Evolutionary conservation across 345 rosid species (phyloP).

Genomic region (Pistacia atlantica): DNA sequence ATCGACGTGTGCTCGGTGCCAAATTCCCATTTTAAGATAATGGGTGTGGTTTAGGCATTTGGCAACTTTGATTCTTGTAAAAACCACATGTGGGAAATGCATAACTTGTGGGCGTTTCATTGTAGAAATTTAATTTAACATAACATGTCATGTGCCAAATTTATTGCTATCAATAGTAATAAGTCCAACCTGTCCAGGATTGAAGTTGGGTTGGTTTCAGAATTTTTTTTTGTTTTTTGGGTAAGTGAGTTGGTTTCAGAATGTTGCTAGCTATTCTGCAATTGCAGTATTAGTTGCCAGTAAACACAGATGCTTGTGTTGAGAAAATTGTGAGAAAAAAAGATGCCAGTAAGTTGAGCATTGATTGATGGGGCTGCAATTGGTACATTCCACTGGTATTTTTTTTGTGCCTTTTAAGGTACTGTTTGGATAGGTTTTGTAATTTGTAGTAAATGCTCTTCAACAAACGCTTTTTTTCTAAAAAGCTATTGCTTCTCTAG

Average conservation of each 20-base stretch:
- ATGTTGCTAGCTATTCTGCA: not conserved
- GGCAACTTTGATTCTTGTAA: constrained; percentile 6
- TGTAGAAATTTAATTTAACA: not conserved
- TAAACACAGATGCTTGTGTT: not conserved
- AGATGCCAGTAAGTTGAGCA: not conserved
- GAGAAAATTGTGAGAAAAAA: not conserved
- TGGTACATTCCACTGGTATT: too few species aligned
- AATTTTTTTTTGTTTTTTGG: too few species aligned
- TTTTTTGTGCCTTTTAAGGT: too few species aligned
- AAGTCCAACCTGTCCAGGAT: not conserved
- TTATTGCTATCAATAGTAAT: constrained; percentile 23
- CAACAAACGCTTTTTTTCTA: too few species aligned
- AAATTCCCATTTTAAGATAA: constrained; percentile 14
- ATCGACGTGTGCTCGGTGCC: constrained; percentile 10
- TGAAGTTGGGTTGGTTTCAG: not conserved
- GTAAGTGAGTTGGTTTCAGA: not conserved
- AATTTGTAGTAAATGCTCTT: too few species aligned
- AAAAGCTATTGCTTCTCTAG: too few species aligned
- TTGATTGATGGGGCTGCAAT: not conserved
- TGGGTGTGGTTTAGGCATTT: not conserved
- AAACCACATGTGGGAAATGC: constrained; percentile 13
- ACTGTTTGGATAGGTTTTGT: too few species aligned
- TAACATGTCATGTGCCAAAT: constrained; percentile 27
- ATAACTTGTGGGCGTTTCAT: constrained; percentile 5
- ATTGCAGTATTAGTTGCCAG: not conserved